phyloP scores from a whole-genome alignment of 768 basidiomycete species.

The Mycena crocata region DNA sequence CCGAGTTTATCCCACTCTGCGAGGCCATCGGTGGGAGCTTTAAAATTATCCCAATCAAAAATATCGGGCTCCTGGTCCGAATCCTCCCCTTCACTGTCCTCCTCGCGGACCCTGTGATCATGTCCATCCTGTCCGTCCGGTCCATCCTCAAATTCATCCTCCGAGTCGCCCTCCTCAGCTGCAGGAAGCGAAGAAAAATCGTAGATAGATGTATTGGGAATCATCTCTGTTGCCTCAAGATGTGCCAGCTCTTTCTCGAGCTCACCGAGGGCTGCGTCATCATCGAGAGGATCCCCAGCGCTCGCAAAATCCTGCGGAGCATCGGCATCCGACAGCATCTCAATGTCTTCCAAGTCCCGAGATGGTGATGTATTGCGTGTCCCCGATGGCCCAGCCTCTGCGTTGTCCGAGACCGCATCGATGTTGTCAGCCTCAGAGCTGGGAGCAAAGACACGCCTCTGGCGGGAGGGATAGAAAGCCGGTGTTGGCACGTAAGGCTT shows the following conservation, averaged over 20 bases:
- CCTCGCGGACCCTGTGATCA: not conserved
- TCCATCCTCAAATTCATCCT: not conserved
- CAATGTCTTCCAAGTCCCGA: no score
- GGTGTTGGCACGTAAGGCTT: not conserved
- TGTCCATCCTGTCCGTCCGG: not conserved
- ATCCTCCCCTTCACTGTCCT: constrained; percentile 1
- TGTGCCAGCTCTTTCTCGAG: no score
- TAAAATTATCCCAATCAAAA: constrained; percentile 10
- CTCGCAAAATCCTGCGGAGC: no score
- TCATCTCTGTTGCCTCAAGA: no score
- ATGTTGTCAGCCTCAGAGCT: not conserved
- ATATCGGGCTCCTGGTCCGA: constrained; percentile 1
- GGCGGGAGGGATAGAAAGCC: not conserved
- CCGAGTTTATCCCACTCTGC: not conserved
- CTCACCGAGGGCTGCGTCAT: no score
- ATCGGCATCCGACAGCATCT: not conserved
- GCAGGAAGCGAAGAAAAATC: no score
- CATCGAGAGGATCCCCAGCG: no score
- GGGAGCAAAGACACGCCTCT: not conserved
- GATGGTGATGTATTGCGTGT: no score
- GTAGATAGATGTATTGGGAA: no score
- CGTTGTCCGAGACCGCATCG: not conserved
- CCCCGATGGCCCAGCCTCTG: not conserved
- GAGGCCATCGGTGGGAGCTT: not conserved
- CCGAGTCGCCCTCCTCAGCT: no score